Percentiles rank a stretch among this genome's conserved stretches.
Conservation (phyloP, 257 asterid species). For the Ballota nigra region DNA sequence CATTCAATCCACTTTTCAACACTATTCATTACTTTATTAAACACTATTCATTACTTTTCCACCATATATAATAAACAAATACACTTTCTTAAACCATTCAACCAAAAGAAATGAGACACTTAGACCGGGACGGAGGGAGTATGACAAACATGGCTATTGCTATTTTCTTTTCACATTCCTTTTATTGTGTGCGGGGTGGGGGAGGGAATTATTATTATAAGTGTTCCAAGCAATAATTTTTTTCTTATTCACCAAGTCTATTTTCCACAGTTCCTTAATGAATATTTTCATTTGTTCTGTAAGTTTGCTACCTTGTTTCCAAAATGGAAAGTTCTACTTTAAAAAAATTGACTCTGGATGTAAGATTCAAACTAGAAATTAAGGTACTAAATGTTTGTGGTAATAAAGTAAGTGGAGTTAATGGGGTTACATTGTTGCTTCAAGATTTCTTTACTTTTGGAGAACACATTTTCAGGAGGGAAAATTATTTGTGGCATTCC, state of each 20-base stretch:
- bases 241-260: background rate
- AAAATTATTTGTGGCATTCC: background rate
- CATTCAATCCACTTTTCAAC: no score
- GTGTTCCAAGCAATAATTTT: background rate
- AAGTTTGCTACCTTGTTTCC: background rate
- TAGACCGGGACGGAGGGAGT: no score
- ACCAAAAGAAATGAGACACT: no score
- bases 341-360: background rate
- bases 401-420: background rate
- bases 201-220: background rate
- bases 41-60: no score
- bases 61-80: no score
- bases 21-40: no score
- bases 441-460: background rate
- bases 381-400: background rate
- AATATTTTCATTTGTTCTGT: background rate
- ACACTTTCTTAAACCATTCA: no score
- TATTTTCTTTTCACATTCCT: background rate
- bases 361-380: background rate
- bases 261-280: background rate
- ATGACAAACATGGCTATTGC: background rate
- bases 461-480: background rate
- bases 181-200: background rate
- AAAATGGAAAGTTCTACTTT: background rate
- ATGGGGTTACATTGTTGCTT: background rate